Conservation (phyloP, 352 stramenopile genomes). For the Phytophthora boehmeriae region DNA sequence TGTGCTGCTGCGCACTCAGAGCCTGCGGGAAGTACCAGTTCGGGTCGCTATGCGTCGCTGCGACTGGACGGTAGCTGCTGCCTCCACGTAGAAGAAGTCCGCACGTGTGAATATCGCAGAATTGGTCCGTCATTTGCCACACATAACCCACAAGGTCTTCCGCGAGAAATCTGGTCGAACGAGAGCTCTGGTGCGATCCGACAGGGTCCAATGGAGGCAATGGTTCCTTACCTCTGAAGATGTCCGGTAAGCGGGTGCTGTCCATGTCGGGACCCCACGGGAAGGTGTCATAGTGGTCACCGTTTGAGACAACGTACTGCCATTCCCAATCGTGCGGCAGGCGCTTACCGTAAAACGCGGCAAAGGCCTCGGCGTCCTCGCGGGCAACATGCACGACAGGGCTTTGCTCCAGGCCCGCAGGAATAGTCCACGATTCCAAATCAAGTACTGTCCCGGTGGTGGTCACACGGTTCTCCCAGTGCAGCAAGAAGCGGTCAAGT, state of each 20-base stretch:
- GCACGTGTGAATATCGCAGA: conserved; percentile 83
- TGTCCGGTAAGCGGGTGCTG: conserved; percentile 27
- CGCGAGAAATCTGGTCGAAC: conserved; percentile 53
- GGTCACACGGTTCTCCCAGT: conserved; percentile 62
- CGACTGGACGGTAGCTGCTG: conserved; percentile 72
- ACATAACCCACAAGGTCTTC: conserved; percentile 84
- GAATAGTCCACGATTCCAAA: conserved; percentile 52
- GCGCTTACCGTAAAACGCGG: conserved; percentile 71
- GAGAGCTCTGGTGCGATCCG: conserved; percentile 53
- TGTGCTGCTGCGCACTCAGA: conserved; percentile 64
- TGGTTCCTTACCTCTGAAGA: conserved; percentile 42
- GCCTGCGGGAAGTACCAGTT: conserved; percentile 90
- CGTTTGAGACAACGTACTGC: conserved; percentile 87
- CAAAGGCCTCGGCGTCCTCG: conserved; percentile 77
- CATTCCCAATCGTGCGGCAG: conserved; percentile 87
- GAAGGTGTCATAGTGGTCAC: conserved; percentile 54
- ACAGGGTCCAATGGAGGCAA: conserved; percentile 46
- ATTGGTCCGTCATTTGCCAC: conserved; percentile 89
- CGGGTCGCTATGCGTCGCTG: conserved; percentile 69
- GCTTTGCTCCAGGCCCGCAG: conserved; percentile 47
- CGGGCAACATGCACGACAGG: conserved; percentile 78
- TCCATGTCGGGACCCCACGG: conserved; percentile 63
- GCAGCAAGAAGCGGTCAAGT: conserved; percentile 69
- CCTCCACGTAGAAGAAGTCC: conserved; percentile 78
- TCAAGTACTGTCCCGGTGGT: background rate